Evolutionary conservation across 768 basidiomycete species (phyloP).

Genomic region (Auricularia sp.): DNA sequence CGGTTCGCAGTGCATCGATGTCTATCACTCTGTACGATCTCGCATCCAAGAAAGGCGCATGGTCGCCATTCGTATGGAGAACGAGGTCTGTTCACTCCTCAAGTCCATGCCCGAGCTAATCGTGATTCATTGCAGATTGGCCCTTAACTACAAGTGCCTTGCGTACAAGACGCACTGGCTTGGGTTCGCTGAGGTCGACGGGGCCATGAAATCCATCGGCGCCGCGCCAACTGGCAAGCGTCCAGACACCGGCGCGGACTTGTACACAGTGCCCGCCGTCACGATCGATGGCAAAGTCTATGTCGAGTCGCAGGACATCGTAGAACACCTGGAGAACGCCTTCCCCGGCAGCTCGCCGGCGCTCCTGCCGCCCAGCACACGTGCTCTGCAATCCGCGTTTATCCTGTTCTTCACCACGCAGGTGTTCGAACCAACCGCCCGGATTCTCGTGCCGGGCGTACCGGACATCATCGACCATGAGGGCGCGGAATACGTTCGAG

Average conservation of each 20-base stretch:
- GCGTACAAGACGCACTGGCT: slow-evolving; percentile 1
- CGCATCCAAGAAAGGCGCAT: too few species aligned
- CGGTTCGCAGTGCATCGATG: too few species aligned
- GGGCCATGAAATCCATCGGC: not conserved
- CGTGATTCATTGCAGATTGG: not conserved
- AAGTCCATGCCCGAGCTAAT: too few species aligned
- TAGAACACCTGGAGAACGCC: not conserved
- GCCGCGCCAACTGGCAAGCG: not conserved
- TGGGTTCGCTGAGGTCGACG: not conserved
- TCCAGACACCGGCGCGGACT: not conserved
- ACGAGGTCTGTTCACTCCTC: too few species aligned
- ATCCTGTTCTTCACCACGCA: not conserved
- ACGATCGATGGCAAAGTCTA: not conserved
- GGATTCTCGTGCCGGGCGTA: not conserved
- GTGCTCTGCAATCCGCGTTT: not conserved
- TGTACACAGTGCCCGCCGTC: not conserved
- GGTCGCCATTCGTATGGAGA: too few species aligned
- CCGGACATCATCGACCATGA: not conserved
- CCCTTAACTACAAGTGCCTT: not conserved
- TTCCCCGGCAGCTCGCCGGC: not conserved
- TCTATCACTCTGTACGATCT: too few species aligned
- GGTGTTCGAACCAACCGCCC: not conserved
- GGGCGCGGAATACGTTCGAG: not conserved
- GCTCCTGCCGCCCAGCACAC: not conserved
- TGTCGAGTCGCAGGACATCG: not conserved